Evolutionary conservation across 345 rosid species (phyloP), one percentile per base, ranked within the genome.

Genomic region (Dimocarpus longan): DNA sequence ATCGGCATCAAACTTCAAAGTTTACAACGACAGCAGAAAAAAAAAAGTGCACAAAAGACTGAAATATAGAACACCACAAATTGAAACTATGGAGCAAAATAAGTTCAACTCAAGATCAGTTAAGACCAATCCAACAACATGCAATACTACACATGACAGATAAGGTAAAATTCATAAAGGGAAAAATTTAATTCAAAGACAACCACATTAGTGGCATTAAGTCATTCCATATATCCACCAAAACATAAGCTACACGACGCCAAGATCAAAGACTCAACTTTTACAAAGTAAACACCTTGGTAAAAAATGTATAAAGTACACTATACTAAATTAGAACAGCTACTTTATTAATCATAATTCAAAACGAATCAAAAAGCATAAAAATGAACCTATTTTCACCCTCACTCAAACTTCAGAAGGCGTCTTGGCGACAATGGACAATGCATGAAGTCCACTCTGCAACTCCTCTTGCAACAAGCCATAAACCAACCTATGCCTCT

Each of bases 351-450:
- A 46, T 3, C 66, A 26, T 46, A 5, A 44, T 63, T n/a, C n/a
- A 7, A 48, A 75, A 0, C 15, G 19, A 72, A 71, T 63, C 50
- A 22, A 66, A 1, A 63, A 12, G 52, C 0, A 40, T 4, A 78
- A 60, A 84, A 78, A 21, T 18, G 62, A 67, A 76, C 85, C 79
- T 81, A 65, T 64, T 46, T 40, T 76, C 69, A 12, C 63, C 67
- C 74, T 65, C 75, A 82, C 56, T 64, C 78, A 73, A n/a, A 84
- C 79, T 85, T 96, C 97, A 56, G 91, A 77, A 0, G 97, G 99
- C 1, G 98, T 91, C 89, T 94, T 93, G 2, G 98, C 95, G 28
- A 90, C 90, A 70, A 96, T 93, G 0, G 98, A 96, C 83, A 96
- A 83, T 0, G 98, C 97, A 56, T 96, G 99, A 43, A 94, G 88